Evolutionary conservation across 2,329 filamentous ascomycete species (phyloP), one percentile per base, ranked within the genome.

Genomic region (Ascomycota sp.): DNA sequence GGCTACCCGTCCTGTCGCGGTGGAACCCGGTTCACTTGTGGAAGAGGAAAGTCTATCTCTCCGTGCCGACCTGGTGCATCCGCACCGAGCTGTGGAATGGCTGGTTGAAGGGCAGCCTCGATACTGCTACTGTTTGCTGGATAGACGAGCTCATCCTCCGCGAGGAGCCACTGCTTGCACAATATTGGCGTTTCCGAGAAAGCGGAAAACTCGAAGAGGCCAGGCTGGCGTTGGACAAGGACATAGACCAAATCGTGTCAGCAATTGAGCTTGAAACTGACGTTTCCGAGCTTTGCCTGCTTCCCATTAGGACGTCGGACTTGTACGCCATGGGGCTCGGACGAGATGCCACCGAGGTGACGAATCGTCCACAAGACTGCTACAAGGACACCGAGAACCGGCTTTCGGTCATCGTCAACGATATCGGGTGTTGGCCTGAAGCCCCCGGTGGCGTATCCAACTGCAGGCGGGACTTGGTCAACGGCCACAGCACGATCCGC

Each of bases 371-470:
- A 1, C 45, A 56, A 29, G 53, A 57, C 37, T 54, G 53, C 36
- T 60, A 59, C 37, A 52, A 49, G 8, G 62, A 66, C 38, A 65
- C 58, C 1, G 47, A 55, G 9, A 54, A 59, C 24, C 56, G 53
- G 4, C 53, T 66, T 4, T 63, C 64, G 26, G 61, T 66, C 34
- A 58, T 66, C 39, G 62, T 64, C 40, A 53, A 51, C 37, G 62
- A 66, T 40, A 64, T 56, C 16, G 62, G 62, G 9, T 65, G 61
- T 38, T 65, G 61, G 61, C 61, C 61, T 1, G 61, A 63, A 37
- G 59, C 61, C 37, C 61, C 61, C 27, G 64, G 64, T 37, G 64
- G 64, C 41, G 64, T 68, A 10, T 66, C 63, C 28, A 63, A 63
- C 36, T 68, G 64, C 47, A 53, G 64, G 29, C 55, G 64, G 30